phyloP scores from a whole-genome alignment of 331 rosid genomes.

The Stylosanthes scabra region DNA sequence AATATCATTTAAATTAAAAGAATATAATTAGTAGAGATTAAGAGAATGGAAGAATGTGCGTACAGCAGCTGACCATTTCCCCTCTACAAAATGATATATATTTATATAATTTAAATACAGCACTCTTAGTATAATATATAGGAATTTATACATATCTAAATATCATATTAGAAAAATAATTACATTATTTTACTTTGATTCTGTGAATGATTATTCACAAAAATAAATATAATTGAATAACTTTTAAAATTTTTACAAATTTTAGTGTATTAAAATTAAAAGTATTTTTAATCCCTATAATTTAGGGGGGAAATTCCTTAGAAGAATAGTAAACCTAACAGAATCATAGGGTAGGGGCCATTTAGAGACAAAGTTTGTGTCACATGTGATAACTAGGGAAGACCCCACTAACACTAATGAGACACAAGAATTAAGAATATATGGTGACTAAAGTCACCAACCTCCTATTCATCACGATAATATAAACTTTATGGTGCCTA shows the following conservation, averaged over 20 bases:
- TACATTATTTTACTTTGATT: too few species aligned
- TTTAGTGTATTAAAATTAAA: too few species aligned
- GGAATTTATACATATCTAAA: too few species aligned
- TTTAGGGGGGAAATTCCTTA: background rate
- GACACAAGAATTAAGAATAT: background rate
- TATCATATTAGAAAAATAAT: too few species aligned
- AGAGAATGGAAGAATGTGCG: background rate
- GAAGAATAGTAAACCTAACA: background rate
- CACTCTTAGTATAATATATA: too few species aligned
- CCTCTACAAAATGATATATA: background rate
- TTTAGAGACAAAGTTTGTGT: slow-evolving; percentile 28
- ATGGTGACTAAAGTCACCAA: background rate
- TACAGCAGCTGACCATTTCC: background rate
- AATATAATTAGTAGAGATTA: background rate
- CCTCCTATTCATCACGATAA: too few species aligned
- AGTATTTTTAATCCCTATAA: too few species aligned
- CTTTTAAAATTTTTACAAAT: background rate
- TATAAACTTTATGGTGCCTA: too few species aligned
- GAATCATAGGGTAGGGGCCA: background rate
- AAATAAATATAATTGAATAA: too few species aligned
- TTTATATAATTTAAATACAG: too few species aligned
- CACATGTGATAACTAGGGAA: slow-evolving; percentile 38
- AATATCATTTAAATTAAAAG: background rate
- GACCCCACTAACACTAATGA: slow-evolving; percentile 25
- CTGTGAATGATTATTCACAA: too few species aligned